Conservation (phyloP, 345 rosid species). For the Euphorbia lathyris region DNA sequence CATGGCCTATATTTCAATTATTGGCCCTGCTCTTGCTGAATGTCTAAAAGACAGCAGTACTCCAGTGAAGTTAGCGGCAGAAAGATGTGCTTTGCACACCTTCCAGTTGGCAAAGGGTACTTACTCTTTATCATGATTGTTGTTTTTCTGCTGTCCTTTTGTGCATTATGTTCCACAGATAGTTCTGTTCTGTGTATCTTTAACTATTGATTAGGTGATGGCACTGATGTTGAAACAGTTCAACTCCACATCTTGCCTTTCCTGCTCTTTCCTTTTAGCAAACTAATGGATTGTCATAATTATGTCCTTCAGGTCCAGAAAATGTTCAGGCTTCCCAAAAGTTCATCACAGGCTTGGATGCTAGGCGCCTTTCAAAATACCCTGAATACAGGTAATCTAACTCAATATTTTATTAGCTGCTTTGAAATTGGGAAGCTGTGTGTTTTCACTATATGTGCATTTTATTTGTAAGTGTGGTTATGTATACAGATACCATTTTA, state of each 20-base stretch:
- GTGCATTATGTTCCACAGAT: background rate
- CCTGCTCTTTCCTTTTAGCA: background rate
- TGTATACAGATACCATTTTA: background rate
- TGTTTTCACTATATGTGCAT: background rate
- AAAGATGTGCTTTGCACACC: slow-evolving; percentile 76
- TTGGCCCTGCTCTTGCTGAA: slow-evolving; percentile 78
- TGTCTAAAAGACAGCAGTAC: slow-evolving; percentile 78
- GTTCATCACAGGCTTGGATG: slow-evolving; percentile 94
- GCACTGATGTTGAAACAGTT: background rate
- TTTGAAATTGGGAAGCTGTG: background rate
- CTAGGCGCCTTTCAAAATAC: slow-evolving; percentile 76
- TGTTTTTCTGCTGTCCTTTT: background rate
- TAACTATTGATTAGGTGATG: background rate
- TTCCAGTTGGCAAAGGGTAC: slow-evolving; percentile 81
- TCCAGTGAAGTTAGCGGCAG: slow-evolving; percentile 87
- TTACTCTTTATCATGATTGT: background rate
- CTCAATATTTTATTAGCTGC: background rate
- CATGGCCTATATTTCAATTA: slow-evolving; percentile 43
- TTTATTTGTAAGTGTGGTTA: too few relatives aligned
- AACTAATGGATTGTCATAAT: background rate
- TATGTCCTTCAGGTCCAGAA: slow-evolving; percentile 52
- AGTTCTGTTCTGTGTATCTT: background rate
- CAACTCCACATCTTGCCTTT: too few relatives aligned
- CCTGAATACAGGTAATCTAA: slow-evolving; percentile 64
- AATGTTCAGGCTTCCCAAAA: slow-evolving; percentile 81